These are phyloP conservation scores for Aspergillus ustus DNA, from an alignment of 2,329 filamentous ascomycete genomes.

Conservation along the genomic window DNA sequence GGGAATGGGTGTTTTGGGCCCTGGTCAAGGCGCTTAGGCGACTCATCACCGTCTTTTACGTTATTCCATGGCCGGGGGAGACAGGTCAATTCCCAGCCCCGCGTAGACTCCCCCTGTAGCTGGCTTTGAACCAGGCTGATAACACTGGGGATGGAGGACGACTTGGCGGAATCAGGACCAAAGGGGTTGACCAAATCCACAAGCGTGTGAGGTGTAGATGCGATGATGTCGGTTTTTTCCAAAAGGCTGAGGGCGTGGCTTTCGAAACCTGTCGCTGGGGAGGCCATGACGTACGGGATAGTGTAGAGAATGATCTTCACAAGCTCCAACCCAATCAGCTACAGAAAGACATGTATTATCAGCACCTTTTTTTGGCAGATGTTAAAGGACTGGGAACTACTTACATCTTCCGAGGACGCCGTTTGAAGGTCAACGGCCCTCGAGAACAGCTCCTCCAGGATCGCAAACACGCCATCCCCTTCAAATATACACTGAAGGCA, in stretches of 20 bases:
- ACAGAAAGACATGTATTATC: conserved; percentile 26
- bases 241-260: conserved; percentile 78
- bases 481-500: conserved; percentile 80
- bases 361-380: conserved; percentile 10
- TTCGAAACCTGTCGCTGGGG: conserved; percentile 70
- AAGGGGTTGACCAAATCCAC: conserved; percentile 89
- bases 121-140: conserved; percentile 85
- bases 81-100: conserved; percentile 74
- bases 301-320: conserved; percentile 96
- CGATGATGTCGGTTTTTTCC: conserved; percentile 94
- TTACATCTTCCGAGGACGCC: conserved; percentile 87
- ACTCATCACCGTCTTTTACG: conserved; percentile 40
- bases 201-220: conserved; percentile 81
- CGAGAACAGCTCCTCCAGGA: conserved; percentile 88
- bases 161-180: conserved; percentile 63
- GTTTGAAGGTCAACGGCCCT: conserved; percentile 93
- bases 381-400: conserved; percentile 39
- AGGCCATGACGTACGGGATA: conserved; percentile 84
- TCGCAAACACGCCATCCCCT: conserved; percentile 80
- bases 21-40: conserved; percentile 63
- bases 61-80: conserved; percentile 61
- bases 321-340: conserved; percentile 75
- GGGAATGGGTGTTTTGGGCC: conserved; percentile 78
- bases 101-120: conserved; percentile 74
- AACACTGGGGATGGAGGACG: conserved; percentile 69